Base-by-base conservation (phyloP, 2,329 filamentous ascomycete species). In the Cryoendolithus antarcticus region DNA sequence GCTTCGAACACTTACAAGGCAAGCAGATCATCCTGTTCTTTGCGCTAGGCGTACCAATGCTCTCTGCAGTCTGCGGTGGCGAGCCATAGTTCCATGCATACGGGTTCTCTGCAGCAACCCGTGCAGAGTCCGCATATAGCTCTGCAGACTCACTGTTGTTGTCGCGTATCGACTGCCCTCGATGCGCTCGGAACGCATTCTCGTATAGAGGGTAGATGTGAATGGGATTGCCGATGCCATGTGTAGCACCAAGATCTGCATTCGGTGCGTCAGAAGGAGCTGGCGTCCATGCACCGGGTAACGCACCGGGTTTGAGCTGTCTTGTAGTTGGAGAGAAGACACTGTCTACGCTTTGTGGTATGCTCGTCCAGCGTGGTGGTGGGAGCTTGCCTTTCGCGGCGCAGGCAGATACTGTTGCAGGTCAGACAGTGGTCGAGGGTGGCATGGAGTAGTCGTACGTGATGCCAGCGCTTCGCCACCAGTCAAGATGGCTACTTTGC, bases 171-270 rank as follows among this genome's bases (percentile, higher is more conserved):
- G 69, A 67, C 48, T 82, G 77, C 1, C 60, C 54, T 1, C 67
- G 62, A 45, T 72, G 62, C 1, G 75, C 75, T 27, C 77, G 66
- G 39, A 77, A 75, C 0, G 60, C 73, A 45, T 78, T 80, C 47
- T 82, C 78, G 48, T 79, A 82, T 0, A 82, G 51, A 1, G 78
- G 76, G 48, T 82, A 82, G 0, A 82, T 63, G 27, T 82, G 77
- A 8, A 81, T 77, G 0, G 78, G 77, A 1, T 72, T 64, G 0
- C 77, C 76, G 8, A 82, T 70, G 2, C 62, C 62, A 48, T 82
- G 77, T 2, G 62, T 60, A 2, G 69, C 66, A 1, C 74, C 76
- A 9, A 74, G 51, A 48, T 72, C 73, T 77, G 43, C 30, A 12
- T 30, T 12, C 32, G 32, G 27, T 30, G 34, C 24, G 27, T 40